A percentile compares a stretch with the other conserved stretches of the same genome.
Conservation (phyloP, 805 yeast species). For the Starmerella apis region DNA sequence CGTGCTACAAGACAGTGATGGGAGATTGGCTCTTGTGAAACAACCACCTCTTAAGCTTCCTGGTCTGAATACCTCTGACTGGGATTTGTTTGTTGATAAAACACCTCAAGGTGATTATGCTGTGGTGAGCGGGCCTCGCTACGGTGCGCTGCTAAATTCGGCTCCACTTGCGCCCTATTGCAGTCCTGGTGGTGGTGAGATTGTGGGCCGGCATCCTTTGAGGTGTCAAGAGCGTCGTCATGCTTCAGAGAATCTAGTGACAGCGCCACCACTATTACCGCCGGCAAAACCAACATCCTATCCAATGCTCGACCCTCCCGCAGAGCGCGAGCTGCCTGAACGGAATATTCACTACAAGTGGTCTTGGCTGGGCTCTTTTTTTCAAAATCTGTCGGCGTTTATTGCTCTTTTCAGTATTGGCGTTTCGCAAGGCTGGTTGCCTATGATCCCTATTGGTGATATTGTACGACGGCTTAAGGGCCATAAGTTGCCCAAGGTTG, state of each 20-base stretch:
- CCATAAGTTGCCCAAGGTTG: background rate
- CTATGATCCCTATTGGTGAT: constrained; percentile 8
- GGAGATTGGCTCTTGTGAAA: constrained; percentile 30
- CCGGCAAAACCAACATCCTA: constrained; percentile 7
- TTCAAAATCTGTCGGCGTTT: background rate
- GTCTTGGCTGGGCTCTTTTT: background rate
- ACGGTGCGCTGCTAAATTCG: constrained; percentile 69
- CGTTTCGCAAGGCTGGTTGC: constrained; percentile 13
- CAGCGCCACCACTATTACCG: constrained; percentile 16
- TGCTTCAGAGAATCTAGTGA: constrained; percentile 1
- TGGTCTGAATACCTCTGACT: constrained; percentile 1
- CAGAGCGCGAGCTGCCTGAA: background rate
- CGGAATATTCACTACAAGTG: background rate
- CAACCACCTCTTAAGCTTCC: constrained; percentile 30
- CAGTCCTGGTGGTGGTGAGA: constrained; percentile 8
- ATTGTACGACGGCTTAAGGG: background rate
- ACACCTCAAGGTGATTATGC: constrained; percentile 39
- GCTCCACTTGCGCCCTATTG: constrained; percentile 36
- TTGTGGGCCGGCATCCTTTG: constrained; percentile 27
- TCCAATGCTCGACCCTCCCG: constrained; percentile 17
- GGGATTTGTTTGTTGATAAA: constrained; percentile 56
- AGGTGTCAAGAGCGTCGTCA: constrained; percentile 23
- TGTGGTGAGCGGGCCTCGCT: constrained; percentile 41
- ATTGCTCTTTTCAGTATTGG: background rate
- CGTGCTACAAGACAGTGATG: constrained; percentile 31